Base-by-base conservation (phyloP, 2,329 filamentous ascomycete species). In the Teratosphaeria zuluensis region DNA sequence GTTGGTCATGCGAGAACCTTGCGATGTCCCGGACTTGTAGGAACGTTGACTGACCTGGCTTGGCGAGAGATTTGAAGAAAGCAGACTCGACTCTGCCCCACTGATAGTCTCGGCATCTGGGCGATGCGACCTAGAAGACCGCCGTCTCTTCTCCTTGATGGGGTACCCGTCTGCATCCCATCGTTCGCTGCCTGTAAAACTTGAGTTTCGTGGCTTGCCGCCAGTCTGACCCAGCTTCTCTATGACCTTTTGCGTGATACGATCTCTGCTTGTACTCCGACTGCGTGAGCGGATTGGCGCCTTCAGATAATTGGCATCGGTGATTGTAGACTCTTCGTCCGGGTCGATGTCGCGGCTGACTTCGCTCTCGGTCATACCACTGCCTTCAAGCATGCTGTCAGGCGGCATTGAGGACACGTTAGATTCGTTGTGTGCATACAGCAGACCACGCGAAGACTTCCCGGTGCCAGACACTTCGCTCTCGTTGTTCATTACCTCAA, bases 371-470 rank as follows among this genome's bases (percentile, higher is more conserved):
- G 78, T 78, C 6, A 73, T 69, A 42, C 74, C 72, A 9, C 76
- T 74, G 42, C 79, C 80, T 63, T 86, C 86, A 11, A 88, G 76
- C 75, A 88, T 82, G 69, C 84, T 87, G 70, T 89, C 85, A n/a
- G 84, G 78, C 33, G 86, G 86, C 83, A 89, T 87, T 38, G 85
- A 87, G 1, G 92, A 97, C 55, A 97, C 89, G 69, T 96, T 92
- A 2, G 92, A 96, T 55, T 85, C 78, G 64, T 83, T 80, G 35
- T 84, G 81, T 54, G 85, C 76, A 70, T 88, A 91, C 73, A 84
- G 70, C 76, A 82, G 68, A 75, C 86, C 80, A 70, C 81, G 74
- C 75, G 84, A 74, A 30, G 65, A 67, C 30, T 62, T 61, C 71
- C 78, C 54, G 74, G 79, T 67, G 42, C 42, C 42, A 81, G 82